phyloP scores from a whole-genome alignment of 2,329 filamentous ascomycete species.

The Cordyceps tenuipes region DNA sequence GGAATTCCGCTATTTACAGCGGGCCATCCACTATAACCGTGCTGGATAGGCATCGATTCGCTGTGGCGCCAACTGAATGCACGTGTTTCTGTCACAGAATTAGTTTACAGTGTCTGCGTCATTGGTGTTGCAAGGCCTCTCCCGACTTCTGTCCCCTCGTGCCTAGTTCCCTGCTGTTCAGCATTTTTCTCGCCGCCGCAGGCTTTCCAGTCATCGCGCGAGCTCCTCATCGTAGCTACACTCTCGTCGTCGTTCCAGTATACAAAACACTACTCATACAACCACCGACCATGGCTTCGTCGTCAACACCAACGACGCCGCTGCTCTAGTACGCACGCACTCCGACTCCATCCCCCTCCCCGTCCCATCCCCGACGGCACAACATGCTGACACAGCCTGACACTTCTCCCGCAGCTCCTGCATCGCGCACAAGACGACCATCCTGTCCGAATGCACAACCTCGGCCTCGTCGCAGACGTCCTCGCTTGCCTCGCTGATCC shows the following conservation, averaged over 20 bases:
- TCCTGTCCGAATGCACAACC: constrained; percentile 86
- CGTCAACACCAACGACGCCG: constrained; percentile 57
- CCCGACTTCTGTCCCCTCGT: neutral
- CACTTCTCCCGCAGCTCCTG: constrained; percentile 55
- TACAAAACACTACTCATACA: neutral
- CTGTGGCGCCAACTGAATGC: neutral
- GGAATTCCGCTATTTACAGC: neutral
- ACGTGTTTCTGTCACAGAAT: neutral
- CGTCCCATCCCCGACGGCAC: neutral
- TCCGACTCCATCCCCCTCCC: neutral
- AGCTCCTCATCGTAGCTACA: neutral
- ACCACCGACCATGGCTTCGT: constrained; percentile 54
- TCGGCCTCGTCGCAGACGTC: constrained; percentile 76
- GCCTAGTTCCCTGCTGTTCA: neutral
- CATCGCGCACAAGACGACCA: constrained; percentile 88
- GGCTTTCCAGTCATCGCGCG: neutral
- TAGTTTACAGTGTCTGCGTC: neutral
- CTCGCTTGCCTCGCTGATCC: constrained; percentile 83
- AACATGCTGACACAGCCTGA: neutral
- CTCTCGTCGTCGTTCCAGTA: neutral
- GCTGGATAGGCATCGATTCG: neutral
- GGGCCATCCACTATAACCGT: neutral
- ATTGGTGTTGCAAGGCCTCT: constrained; percentile 1
- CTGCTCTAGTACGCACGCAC: constrained; percentile 59
- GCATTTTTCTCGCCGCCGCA: neutral